A percentile compares a stretch with the other conserved stretches of the same genome.
phyloP scores from a whole-genome alignment of 1,284 basidiomycete genomes.

The Ustilago tritici region DNA sequence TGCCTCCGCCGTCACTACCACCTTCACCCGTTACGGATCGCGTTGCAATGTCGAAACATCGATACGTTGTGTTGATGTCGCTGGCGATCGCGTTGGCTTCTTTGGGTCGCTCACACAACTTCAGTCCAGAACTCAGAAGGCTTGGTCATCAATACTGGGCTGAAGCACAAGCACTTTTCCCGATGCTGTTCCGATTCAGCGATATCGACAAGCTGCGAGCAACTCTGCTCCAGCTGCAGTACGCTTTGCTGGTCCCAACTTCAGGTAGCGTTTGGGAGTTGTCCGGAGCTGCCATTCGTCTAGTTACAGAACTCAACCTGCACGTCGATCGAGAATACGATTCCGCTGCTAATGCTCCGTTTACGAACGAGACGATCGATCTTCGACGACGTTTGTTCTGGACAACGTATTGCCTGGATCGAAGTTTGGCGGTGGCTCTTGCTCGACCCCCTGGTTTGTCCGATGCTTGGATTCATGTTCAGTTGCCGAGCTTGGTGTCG shows the following conservation, averaged over 20 bases:
- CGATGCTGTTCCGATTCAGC: slow-evolving; percentile 18
- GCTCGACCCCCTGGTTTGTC: slow-evolving; percentile 46
- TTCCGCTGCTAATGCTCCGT: slow-evolving; percentile 30
- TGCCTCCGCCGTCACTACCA: slow-evolving; percentile 40
- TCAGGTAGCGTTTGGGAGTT: slow-evolving; percentile 52
- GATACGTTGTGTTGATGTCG: slow-evolving; percentile 40
- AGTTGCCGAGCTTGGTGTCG: slow-evolving; percentile 36
- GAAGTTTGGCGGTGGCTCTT: slow-evolving; percentile 38
- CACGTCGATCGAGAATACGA: slow-evolving; percentile 50
- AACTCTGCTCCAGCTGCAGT: slow-evolving; percentile 41
- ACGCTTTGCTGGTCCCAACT: slow-evolving; percentile 38
- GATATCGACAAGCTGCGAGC: slow-evolving; percentile 48
- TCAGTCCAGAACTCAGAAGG: slow-evolving; percentile 45
- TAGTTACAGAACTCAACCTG: slow-evolving; percentile 47
- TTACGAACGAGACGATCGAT: slow-evolving; percentile 31
- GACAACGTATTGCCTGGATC: slow-evolving; percentile 51
- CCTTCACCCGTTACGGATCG: slow-evolving; percentile 19
- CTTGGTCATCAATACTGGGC: slow-evolving; percentile 46
- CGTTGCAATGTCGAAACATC: slow-evolving; percentile 27
- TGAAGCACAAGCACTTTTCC: slow-evolving; percentile 36
- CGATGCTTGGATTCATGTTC: slow-evolving; percentile 52
- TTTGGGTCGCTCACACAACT: slow-evolving; percentile 45
- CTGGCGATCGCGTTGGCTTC: slow-evolving; percentile 46
- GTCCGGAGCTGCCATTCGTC: slow-evolving; percentile 42
- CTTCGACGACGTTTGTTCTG: slow-evolving; percentile 46